A percentile compares a stretch with the other conserved stretches of the same genome.
Evolutionary conservation across 2,329 filamentous ascomycete species (phyloP).

Genomic region (Pleoardoris graminearum): DNA sequence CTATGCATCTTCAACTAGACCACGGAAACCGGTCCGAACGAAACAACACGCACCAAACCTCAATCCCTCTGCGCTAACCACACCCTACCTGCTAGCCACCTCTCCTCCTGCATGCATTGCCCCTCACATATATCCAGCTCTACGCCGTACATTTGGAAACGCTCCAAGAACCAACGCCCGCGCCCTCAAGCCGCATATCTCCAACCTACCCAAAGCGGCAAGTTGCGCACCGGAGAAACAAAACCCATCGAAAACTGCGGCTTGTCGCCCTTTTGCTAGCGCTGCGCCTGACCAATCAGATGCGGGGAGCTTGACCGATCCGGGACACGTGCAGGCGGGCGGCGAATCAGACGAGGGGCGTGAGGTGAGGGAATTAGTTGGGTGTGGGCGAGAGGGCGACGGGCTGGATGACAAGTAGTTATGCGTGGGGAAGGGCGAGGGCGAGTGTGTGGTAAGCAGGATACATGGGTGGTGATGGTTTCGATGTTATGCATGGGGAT

Average conservation of each 20-base stretch:
- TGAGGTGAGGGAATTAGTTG: slow-evolving; percentile 7
- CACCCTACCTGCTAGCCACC: too few species aligned
- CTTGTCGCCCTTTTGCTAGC: slow-evolving; percentile 1
- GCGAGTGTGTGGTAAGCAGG: neutral
- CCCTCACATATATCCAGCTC: too few species aligned
- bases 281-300: neutral
- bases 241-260: slow-evolving; percentile 1
- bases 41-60: too few species aligned
- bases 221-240: neutral
- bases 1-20: too few species aligned
- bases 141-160: too few species aligned
- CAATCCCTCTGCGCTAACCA: too few species aligned
- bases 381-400: neutral
- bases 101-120: too few species aligned
- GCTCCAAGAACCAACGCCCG: too few species aligned
- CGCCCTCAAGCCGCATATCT: neutral
- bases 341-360: slow-evolving; percentile 1
- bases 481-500: too few species aligned
- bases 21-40: too few species aligned
- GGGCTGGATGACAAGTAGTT: neutral
- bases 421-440: neutral
- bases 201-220: slow-evolving; percentile 3
- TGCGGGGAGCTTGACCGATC: neutral
- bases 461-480: neutral
- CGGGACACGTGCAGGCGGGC: neutral